Base-by-base conservation (phyloP, 148 eudicot species). In the Chenopodium album region DNA sequence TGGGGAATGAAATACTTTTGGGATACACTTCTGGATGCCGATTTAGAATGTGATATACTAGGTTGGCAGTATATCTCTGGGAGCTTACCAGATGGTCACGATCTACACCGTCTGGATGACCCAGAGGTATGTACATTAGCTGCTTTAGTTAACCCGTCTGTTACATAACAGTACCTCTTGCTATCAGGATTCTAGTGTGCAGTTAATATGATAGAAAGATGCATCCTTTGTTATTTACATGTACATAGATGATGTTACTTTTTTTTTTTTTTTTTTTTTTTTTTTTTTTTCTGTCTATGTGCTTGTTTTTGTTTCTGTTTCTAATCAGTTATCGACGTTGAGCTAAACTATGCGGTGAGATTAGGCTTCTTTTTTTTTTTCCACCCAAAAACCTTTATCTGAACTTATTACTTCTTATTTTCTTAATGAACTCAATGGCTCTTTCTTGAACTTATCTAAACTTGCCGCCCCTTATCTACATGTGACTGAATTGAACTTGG, bases 1-100 rank as follows among this genome's bases (percentile, higher is more conserved):
- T 96, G 99, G 99, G 99, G 99, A 29, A 96, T 96, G 99, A 92
- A 94, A 81, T 96, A 96, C 82, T 96, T 96, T 69, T 96, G 99
- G 99, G 99, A 96, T 84, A 94, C 93, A 0, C 99, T 96, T 85
- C 81, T 96, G 73, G 99, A 96, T 85, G 99, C 99, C 2, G 99
- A 96, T 88, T 84, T 96, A 81, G 99, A 96, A 82, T 82, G 91
- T 81, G 99, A 96, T 89, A 92, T 96, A 32, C 95, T 96, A 73
- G 99, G 99, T 9, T 96, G 99, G 99, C 99, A 96, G 77, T 96
- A 96, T 84, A 96, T 96, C 66, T 94, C 99, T 8, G 99, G 99
- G 76, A 92, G 99, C 79, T 88, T 94, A 79, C 99, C 98, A 3
- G 99, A 96, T 85, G 98, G 99, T 23, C 97, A 96, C 81, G 94